Evolutionary conservation across 345 rosid genomes (phyloP).

Genomic region (Eutrema heterophyllum): DNA sequence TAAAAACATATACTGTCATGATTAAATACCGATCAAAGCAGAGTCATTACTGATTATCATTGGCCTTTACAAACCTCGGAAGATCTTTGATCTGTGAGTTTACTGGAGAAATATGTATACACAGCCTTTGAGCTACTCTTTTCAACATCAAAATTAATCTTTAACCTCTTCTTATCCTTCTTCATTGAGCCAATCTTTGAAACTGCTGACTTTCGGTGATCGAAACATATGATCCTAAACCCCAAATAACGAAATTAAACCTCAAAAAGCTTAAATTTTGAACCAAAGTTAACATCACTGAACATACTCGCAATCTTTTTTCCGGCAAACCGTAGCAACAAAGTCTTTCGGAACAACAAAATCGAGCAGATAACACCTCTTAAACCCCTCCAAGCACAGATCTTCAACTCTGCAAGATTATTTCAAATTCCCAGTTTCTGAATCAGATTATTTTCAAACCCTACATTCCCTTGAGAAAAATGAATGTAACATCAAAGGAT

Average conservation of each 20-base stretch:
- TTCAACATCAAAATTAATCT: conserved; percentile 44
- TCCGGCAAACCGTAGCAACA: conserved; percentile 30
- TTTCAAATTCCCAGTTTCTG: background rate
- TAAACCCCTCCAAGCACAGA: conserved; percentile 44
- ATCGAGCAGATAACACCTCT: conserved; percentile 69
- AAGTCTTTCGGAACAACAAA: conserved; percentile 58
- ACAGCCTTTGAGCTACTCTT: conserved; percentile 68
- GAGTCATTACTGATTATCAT: background rate
- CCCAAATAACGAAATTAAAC: background rate
- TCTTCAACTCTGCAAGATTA: conserved; percentile 46
- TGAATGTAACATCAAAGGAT: background rate
- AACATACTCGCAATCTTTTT: conserved; percentile 56
- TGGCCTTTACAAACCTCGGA: conserved; percentile 39
- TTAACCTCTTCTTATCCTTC: conserved; percentile 34
- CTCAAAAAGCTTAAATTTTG: background rate
- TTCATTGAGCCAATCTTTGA: conserved; percentile 22
- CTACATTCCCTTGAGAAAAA: background rate
- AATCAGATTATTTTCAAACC: background rate
- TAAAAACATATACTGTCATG: background rate
- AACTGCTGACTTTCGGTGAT: conserved; percentile 62
- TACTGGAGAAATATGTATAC: conserved; percentile 53
- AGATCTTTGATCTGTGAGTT: conserved; percentile 35
- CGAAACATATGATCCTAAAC: conserved; percentile 65
- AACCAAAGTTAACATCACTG: background rate
- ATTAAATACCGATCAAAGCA: background rate